A percentile compares a stretch with the other conserved stretches of the same genome.
These are phyloP conservation scores for Phaeolepiota aurea DNA, from an alignment of 768 basidiomycete species.

Conservation along the genomic window DNA sequence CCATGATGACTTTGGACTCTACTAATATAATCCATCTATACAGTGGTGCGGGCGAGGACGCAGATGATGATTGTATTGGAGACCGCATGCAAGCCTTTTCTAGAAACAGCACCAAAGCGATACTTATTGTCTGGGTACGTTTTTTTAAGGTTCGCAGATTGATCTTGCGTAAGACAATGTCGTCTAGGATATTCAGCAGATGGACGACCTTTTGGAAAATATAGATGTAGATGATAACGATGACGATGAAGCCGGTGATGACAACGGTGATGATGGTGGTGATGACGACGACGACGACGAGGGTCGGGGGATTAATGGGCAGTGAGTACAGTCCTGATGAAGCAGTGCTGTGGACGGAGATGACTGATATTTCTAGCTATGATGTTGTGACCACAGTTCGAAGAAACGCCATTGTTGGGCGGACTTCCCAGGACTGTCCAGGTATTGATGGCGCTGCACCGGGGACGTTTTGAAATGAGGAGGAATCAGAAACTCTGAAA, in stretches of 20 bases:
- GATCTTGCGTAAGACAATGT: too few species aligned
- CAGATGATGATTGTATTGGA: slow-evolving; percentile 15
- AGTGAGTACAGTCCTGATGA: too few species aligned
- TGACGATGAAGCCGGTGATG: too few species aligned
- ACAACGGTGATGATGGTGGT: too few species aligned
- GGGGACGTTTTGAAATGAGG: too few species aligned
- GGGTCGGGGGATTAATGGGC: too few species aligned
- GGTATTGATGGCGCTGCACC: slow-evolving; percentile 16
- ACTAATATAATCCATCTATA: neutral
- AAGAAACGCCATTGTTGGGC: slow-evolving; percentile 12
- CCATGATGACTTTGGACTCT: neutral
- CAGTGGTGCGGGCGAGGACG: slow-evolving; percentile 13
- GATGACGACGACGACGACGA: too few species aligned
- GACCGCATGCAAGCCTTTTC: slow-evolving; percentile 12
- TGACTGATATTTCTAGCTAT: too few species aligned
- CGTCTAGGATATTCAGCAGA: slow-evolving; percentile 11
- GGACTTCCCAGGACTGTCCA: slow-evolving; percentile 14
- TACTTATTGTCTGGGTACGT: slow-evolving; percentile 16
- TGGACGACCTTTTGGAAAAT: slow-evolving; percentile 13
- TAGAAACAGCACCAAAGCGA: slow-evolving; percentile 13
- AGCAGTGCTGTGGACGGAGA: too few species aligned
- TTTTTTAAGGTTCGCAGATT: too few species aligned
- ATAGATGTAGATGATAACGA: slow-evolving; percentile 15
- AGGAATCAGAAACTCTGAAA: too few species aligned
- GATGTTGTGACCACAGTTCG: slow-evolving; percentile 7